A percentile compares a stretch with the other conserved stretches of the same genome.
These are phyloP conservation scores for Talaromyces nanjingensis DNA, from an alignment of 495 filamentous ascomycete genomes.

Conservation along the genomic window DNA sequence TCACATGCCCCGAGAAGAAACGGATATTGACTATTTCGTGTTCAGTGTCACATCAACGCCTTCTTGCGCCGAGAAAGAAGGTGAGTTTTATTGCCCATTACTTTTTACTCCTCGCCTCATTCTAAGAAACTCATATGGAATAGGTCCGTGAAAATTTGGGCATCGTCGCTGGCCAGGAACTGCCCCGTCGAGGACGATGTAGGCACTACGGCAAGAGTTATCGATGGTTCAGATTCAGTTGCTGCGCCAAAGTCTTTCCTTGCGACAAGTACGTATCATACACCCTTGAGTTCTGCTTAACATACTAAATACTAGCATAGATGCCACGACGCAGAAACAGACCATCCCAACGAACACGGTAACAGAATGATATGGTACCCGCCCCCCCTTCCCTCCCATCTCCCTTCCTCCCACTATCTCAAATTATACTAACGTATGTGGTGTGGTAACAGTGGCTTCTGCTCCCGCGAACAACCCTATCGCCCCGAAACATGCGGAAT, in stretches of 20 bases:
- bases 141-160: constrained; percentile 60
- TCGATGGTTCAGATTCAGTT: constrained; percentile 76
- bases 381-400: background rate
- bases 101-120: background rate
- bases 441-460: constrained; percentile 46
- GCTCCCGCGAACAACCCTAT: constrained; percentile 79
- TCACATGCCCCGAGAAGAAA: background rate
- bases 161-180: constrained; percentile 69
- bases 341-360: constrained; percentile 76
- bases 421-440: background rate
- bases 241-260: constrained; percentile 61
- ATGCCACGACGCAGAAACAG: constrained; percentile 69
- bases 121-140: background rate
- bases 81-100: constrained; percentile 14
- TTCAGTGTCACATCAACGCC: constrained; percentile 7
- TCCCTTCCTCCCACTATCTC: background rate
- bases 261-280: constrained; percentile 56
- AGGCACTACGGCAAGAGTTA: constrained; percentile 72
- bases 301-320: constrained; percentile 12
- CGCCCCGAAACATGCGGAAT: constrained; percentile 70
- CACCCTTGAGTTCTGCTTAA: background rate
- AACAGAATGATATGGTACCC: constrained; percentile 76
- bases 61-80: constrained; percentile 48
- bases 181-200: constrained; percentile 70
- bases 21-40: background rate